A percentile compares a stretch with the other conserved stretches of the same genome.
These are phyloP conservation scores for Alopecurus myosuroides DNA, from an alignment of 176 grass and related monocot species.

Conservation along the genomic window DNA sequence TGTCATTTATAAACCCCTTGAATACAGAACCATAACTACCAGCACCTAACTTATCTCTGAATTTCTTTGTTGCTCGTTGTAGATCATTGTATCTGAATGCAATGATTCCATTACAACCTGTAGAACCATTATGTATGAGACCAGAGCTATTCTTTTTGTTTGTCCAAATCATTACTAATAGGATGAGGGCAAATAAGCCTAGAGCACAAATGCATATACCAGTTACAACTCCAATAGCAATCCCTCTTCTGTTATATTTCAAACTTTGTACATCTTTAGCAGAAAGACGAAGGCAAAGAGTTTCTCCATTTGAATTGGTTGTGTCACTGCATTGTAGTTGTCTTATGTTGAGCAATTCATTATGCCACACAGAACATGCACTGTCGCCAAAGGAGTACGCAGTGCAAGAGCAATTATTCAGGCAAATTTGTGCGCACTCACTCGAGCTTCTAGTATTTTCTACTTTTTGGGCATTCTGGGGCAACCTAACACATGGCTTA, in stretches of 20 bases:
- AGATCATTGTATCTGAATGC: constrained; percentile 29
- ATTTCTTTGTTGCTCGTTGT: constrained; percentile 12
- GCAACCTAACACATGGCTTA: neutral
- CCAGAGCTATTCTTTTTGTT: too few species aligned
- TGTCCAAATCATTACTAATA: too few species aligned
- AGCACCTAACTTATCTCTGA: neutral
- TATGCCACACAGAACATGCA: neutral
- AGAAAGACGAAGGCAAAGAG: neutral
- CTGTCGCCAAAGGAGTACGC: neutral
- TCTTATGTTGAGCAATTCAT: neutral
- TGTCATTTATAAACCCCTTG: neutral
- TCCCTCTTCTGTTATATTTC: neutral
- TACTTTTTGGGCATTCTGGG: neutral
- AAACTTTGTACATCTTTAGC: neutral
- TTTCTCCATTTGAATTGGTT: too few species aligned
- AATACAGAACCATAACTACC: neutral
- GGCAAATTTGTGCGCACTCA: neutral
- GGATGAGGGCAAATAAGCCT: too few species aligned
- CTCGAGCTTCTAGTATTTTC: neutral
- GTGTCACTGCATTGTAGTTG: neutral
- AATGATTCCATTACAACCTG: too few species aligned
- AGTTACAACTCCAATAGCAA: too few species aligned
- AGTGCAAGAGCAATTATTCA: neutral
- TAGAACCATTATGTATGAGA: too few species aligned
- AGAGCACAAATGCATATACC: too few species aligned